phyloP scores from a whole-genome alignment of 75 land plant genomes.

The Picea glauca region DNA sequence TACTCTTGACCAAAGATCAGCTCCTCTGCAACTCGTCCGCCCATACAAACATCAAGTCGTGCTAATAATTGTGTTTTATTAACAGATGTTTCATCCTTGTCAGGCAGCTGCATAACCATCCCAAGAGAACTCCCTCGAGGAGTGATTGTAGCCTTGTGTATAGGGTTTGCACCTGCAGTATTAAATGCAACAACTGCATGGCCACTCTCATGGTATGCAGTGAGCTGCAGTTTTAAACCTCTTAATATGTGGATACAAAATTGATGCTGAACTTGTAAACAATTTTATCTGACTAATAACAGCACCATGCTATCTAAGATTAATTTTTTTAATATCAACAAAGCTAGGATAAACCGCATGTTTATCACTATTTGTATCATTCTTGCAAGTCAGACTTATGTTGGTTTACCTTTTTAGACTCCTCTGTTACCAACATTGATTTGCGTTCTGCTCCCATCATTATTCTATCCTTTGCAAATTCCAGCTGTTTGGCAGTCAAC shows the following conservation, averaged over 20 bases:
- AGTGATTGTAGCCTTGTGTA: conserved; percentile 97
- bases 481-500: conserved; percentile 69
- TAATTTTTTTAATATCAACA: not conserved
- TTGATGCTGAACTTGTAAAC: not conserved
- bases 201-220: conserved; percentile 99
- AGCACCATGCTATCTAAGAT: not conserved
- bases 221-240: conserved; percentile 52
- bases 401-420: conserved; percentile 80
- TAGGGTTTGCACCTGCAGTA: conserved; percentile 92
- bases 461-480: conserved; percentile 97
- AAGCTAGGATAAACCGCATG: not conserved
- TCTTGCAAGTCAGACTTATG: not conserved
- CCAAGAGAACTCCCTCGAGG: conserved; percentile 94
- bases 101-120: conserved; percentile 98
- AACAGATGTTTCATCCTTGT: conserved; percentile 89
- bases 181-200: conserved; percentile 99
- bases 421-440: conserved; percentile 91
- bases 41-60: conserved; percentile 98
- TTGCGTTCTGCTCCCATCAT: conserved; percentile 99
- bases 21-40: conserved; percentile 98
- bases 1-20: conserved; percentile 90
- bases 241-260: not conserved
- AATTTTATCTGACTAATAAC: not conserved
- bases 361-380: not conserved
- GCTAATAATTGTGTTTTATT: conserved; percentile 95